Evolutionary conservation across 805 yeast genomes (phyloP), one percentile per base, ranked within the genome.

Genomic region (Candida dajiaensis): DNA sequence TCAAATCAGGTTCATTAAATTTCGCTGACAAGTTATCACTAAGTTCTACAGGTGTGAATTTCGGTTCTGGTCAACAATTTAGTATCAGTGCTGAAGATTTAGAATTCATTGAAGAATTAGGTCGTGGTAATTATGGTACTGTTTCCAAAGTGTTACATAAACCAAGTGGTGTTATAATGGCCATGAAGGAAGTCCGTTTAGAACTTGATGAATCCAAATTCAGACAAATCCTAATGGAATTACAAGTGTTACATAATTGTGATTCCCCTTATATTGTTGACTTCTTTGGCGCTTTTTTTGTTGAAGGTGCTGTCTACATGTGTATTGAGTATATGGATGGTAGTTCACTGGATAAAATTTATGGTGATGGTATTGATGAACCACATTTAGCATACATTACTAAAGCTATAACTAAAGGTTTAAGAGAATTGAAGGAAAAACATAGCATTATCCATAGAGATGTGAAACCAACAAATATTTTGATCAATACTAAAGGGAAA

Each of bases 261-360:
- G 78, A 79, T 53, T 83, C 95, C 15, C 95, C 94, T 2, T 88
- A 80, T 63, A 90, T 94, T 62, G 97, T 94, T 37, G 97, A 92
- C 58, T 94, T 94, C 58, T 94, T 87, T 61, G 99, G 99, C 38
- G 99, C 99, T 1, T 92, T 92, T 61, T 94, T 92, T 62, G 89
- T 89, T 28, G 99, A 94, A 67, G 97, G 97, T 41, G 96, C 97
- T 1, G 99, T 92, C 23, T 94, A 90, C 68, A 89, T 92, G 88
- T 94, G 98, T 68, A 92, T 92, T 78, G 99, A 92, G 68, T 88
- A 82, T 64, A 92, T 92, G 99, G 95, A 89, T 64, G 97, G 96
- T 41, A 96, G 97, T 0, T 88, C 97, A 0, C 69, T 92, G 49
- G 97, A 92, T 66, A 87, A 85, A 60, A 73, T 90, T 15, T 92